Conservation (phyloP, 495 filamentous ascomycete species). For the Xylaria cubensis region DNA sequence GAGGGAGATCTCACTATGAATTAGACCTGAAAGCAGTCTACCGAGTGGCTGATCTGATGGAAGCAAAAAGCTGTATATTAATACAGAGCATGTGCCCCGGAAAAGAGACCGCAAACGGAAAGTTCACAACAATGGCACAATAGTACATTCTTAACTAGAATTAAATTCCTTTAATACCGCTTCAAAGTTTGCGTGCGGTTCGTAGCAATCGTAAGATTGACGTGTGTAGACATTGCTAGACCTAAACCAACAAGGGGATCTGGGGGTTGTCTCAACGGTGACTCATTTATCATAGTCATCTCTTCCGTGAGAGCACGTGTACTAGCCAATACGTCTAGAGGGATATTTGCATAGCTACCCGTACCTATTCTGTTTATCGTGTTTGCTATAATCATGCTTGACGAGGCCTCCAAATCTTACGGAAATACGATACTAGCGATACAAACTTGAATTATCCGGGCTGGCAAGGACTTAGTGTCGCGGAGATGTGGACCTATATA, state of each 20-base stretch:
- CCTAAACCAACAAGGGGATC: not conserved
- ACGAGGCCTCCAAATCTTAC: no score
- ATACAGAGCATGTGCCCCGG: not conserved
- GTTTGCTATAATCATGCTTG: no score
- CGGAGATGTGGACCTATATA: no score
- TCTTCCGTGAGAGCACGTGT: not conserved
- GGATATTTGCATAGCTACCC: no score
- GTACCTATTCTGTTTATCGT: no score
- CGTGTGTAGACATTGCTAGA: not conserved
- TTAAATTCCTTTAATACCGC: not conserved
- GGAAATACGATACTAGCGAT: no score
- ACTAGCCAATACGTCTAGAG: not conserved
- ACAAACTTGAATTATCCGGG: no score
- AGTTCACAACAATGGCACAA: not conserved
- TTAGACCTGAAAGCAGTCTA: not conserved
- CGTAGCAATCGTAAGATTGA: not conserved
- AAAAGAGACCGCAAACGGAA: not conserved
- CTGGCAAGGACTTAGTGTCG: no score
- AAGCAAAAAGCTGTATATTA: not conserved
- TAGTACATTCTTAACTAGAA: not conserved
- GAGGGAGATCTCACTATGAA: not conserved
- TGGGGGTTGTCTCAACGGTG: not conserved
- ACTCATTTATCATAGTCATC: not conserved
- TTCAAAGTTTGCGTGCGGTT: not conserved
- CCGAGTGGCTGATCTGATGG: not conserved